Base-by-base conservation (phyloP, 768 basidiomycete species). In the Sporobolomyces phaffii region DNA sequence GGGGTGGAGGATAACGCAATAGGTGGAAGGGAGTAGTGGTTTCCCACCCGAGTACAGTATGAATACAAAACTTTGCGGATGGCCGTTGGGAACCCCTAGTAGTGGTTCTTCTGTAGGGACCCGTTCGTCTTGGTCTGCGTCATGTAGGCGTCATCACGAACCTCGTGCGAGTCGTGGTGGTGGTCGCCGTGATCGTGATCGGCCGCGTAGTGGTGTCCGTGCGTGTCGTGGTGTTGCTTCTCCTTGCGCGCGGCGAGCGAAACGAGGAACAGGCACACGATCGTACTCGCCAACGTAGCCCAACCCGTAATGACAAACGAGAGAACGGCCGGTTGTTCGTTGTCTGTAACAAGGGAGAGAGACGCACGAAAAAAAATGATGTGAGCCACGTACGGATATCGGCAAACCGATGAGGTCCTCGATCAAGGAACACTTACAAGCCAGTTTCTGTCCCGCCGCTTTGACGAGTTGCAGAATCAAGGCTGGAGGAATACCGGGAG, bases 221-320 rank as follows among this genome's bases (percentile, higher is more conserved):
- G n/a, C 40, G 65, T 57, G 14, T 51, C 43, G 44, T 65, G 64
- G 69, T 70, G 38, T 47, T 70, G 65, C 45, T 62, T 62, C 51
- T 61, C 61, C 45, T 70, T 62, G 45, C 69, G 64, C 5, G 69
- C 69, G 1, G 64, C 64, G 51, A 65, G 47, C 33, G 60, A 62
- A 10, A 66, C 64, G 57, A 70, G 64, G 22, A 70, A 29, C 56
- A 70, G 56, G 56, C 50, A 60, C 38, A 70, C 36, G 40, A 59
- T 18, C 7, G 61, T 62, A 6, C 56, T 50, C 10, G 58, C 49
- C 40, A 59, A 47, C 13, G 56, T 50, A 51, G 51, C 22, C 69
- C 69, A 70, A 14, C 69, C 69, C 20, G 53, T 52, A 44, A 63
- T 31, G 38, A 56, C 38, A 47, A 34, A 49, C 3, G 65, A 18